These are phyloP conservation scores for Ormosia emarginata DNA, from an alignment of 306 rosid species.

Conservation along the genomic window DNA sequence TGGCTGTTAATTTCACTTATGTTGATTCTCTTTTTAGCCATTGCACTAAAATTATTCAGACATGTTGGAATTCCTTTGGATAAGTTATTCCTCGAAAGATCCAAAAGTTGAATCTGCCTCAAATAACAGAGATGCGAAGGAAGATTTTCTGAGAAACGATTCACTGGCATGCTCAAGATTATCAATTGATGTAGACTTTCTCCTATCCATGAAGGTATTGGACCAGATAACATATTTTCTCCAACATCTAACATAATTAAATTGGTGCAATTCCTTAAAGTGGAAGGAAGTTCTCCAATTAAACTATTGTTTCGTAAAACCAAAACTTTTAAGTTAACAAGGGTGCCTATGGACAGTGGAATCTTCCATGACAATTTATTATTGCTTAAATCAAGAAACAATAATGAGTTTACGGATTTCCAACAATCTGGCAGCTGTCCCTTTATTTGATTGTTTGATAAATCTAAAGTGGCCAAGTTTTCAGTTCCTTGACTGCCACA, in stretches of 20 bases:
- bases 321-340: not conserved
- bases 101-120: not conserved
- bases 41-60: not conserved
- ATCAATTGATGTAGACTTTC: not conserved
- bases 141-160: not conserved
- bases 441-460: slow-evolving; percentile 2
- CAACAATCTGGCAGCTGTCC: not conserved
- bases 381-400: slow-evolving; percentile 3
- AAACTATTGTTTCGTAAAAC: not conserved
- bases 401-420: not conserved
- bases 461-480: not conserved
- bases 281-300: not conserved
- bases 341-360: not conserved
- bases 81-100: not conserved
- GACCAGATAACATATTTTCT: not conserved
- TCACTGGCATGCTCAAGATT: not conserved
- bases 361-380: slow-evolving; percentile 6
- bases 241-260: not conserved
- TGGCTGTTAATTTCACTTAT: not conserved
- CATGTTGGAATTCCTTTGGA: not conserved
- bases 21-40: not conserved
- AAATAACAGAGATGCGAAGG: not conserved
- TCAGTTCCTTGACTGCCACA: not conserved
- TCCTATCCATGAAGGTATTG: slow-evolving; percentile 21
- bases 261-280: not conserved